Evolutionary conservation across 2,329 filamentous ascomycete genomes (phyloP), one percentile per base, ranked within the genome.

Genomic region (Tolypocladium ophioglossoides): DNA sequence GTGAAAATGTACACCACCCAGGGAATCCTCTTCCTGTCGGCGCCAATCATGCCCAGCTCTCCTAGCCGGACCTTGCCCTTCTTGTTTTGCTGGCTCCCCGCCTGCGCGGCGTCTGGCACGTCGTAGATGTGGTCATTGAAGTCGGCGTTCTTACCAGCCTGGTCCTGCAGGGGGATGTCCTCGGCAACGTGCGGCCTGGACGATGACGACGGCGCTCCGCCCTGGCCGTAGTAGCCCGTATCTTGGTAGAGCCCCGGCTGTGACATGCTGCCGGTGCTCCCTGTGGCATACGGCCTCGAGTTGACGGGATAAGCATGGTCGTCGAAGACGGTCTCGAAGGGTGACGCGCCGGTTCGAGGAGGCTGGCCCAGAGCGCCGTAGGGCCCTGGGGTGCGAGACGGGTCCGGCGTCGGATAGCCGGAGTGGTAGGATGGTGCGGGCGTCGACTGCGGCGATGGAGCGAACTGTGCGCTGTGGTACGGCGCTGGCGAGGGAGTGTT

Each of bases 1-100:
- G 90, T 89, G 58, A 97, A 80, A 46, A 85, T 71, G 68, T 92
- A 97, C 37, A 91, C 88, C 8, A 96, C 83, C 79, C 87, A 94
- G 0, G 94, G 87, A 52, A 85, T 81, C 56, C 75, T 73, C 65
- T 78, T 80, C 64, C 71, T 75, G 61, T 78, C 70, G 14, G 78
- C 70, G 2, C 78, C 78, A 48, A 84, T 64, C 79, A 84, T 83
- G 55, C 79, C 79, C 53, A 84, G 66, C 68, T 83, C 77, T 52
- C 80, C 80, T 47, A 82, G 74, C n/a, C 75, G 72, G 50, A 83
- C 70, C 56, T 76, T 74, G 55, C 69, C 70, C 58, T 69, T 74
- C 60, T 67, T 69, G 50, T 70, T 71, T 27, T 56, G 56, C 41
- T 56, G 56, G 30, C 46, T 56, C 51, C 38, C 59, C 51, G 56